These are phyloP conservation scores for Golovinomyces cichoracearum DNA, from an alignment of 2,329 filamentous ascomycete species.

Conservation along the genomic window DNA sequence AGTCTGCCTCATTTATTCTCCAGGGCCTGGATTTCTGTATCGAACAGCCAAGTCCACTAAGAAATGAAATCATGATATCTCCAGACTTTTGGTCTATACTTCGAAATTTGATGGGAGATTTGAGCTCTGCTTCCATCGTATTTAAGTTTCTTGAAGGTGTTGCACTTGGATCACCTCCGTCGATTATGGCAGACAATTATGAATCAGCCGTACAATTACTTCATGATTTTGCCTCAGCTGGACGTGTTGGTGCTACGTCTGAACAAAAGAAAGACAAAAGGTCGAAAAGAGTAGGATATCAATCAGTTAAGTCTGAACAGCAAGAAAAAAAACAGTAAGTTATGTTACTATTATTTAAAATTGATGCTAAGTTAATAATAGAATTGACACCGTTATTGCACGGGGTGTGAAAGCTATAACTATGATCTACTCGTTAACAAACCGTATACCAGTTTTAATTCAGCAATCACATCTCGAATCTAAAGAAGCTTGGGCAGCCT, in stretches of 20 bases:
- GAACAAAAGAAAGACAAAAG: slow-evolving; percentile 41
- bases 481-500: slow-evolving; percentile 83
- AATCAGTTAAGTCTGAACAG: slow-evolving; percentile 18
- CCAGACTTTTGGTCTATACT: slow-evolving; percentile 93
- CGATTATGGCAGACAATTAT: slow-evolving; percentile 88
- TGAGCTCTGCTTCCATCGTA: slow-evolving; percentile 47
- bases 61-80: slow-evolving; percentile 82
- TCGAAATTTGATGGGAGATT: slow-evolving; percentile 41
- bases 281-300: slow-evolving; percentile 17
- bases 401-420: slow-evolving; percentile 59
- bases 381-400: slow-evolving; percentile 44
- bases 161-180: slow-evolving; percentile 42
- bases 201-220: slow-evolving; percentile 62
- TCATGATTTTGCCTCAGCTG: slow-evolving; percentile 71
- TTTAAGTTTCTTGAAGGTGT: slow-evolving; percentile 71
- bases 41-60: slow-evolving; percentile 46
- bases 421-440: slow-evolving; percentile 58
- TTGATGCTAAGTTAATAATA: slow-evolving; percentile 14
- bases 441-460: slow-evolving; percentile 63
- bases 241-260: slow-evolving; percentile 40
- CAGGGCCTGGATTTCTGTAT: slow-evolving; percentile 62
- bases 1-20: slow-evolving; percentile 48
- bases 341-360: not conserved
- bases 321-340: slow-evolving; percentile 27
- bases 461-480: slow-evolving; percentile 77